Conservation (phyloP, 2,329 filamentous ascomycete species). For the Botrytis galanthina region DNA sequence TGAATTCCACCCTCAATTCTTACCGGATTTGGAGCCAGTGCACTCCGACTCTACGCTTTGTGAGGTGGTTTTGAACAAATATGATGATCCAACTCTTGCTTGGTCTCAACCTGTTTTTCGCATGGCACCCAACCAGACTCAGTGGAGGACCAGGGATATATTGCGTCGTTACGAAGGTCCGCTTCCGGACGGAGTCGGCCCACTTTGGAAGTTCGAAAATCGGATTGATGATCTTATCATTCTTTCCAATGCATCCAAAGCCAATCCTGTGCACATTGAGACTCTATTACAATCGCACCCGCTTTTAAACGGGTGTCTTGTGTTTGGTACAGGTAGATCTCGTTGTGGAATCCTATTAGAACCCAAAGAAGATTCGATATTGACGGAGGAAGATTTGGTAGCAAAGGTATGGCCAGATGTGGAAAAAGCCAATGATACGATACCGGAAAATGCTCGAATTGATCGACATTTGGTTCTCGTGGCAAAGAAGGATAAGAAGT, state of each 20-base stretch:
- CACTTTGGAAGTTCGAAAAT: constrained; percentile 40
- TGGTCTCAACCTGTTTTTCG: constrained; percentile 41
- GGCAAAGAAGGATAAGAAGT: constrained; percentile 16
- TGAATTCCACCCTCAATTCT: constrained; percentile 33
- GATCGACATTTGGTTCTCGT: constrained; percentile 24
- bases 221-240: constrained; percentile 44
- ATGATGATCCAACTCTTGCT: not conserved
- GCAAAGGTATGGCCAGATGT: constrained; percentile 26
- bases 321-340: constrained; percentile 39
- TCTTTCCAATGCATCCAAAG: constrained; percentile 46
- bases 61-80: constrained; percentile 1
- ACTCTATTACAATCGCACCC: constrained; percentile 39
- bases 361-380: constrained; percentile 7
- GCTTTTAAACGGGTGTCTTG: constrained; percentile 36
- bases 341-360: constrained; percentile 28
- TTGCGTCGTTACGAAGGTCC: constrained; percentile 24
- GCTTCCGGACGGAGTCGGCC: constrained; percentile 21
- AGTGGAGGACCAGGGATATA: constrained; percentile 48
- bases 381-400: constrained; percentile 19
- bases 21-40: constrained; percentile 27
- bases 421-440: constrained; percentile 22
- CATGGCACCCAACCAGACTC: constrained; percentile 43
- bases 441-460: constrained; percentile 28
- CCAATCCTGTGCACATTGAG: constrained; percentile 46
- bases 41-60: not conserved